These are phyloP conservation scores for Melaleuca alternifolia DNA, from an alignment of 345 rosid genomes.

Conservation along the genomic window DNA sequence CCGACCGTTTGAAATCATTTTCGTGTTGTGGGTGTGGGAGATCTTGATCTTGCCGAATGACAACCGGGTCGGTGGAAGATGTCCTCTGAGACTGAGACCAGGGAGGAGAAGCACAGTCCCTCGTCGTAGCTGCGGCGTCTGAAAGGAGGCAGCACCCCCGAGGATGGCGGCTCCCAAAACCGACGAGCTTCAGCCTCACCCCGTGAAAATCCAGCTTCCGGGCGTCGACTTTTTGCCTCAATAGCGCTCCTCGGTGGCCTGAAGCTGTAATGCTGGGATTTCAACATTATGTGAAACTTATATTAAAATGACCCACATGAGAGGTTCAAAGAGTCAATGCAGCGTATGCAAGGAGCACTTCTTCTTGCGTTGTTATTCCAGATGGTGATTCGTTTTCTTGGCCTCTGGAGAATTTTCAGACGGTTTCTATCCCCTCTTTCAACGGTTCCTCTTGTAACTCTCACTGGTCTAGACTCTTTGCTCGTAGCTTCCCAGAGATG, in stretches of 20 bases:
- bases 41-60: not conserved
- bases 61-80: not conserved
- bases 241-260: constrained; percentile 77
- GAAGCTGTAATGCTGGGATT: constrained; percentile 61
- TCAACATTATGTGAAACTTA: constrained; percentile 65
- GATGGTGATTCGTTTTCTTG: constrained; percentile 63
- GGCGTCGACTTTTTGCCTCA: constrained; percentile 66
- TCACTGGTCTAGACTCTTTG: constrained; percentile 83
- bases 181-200: constrained; percentile 70
- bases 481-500: too few relatives aligned
- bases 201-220: constrained; percentile 80
- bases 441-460: constrained; percentile 70
- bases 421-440: constrained; percentile 77
- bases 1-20: not conserved
- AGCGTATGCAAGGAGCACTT: constrained; percentile 73
- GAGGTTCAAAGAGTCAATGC: constrained; percentile 61
- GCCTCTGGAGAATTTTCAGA: constrained; percentile 66
- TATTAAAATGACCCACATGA: constrained; percentile 28
- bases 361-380: constrained; percentile 54
- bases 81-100: not conserved
- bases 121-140: not conserved
- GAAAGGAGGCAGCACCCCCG: not conserved
- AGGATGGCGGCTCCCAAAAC: constrained; percentile 17
- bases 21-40: not conserved
- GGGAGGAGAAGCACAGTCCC: not conserved